phyloP scores from a whole-genome alignment of 164 flowering plant genomes.

The Protea cynaroides region DNA sequence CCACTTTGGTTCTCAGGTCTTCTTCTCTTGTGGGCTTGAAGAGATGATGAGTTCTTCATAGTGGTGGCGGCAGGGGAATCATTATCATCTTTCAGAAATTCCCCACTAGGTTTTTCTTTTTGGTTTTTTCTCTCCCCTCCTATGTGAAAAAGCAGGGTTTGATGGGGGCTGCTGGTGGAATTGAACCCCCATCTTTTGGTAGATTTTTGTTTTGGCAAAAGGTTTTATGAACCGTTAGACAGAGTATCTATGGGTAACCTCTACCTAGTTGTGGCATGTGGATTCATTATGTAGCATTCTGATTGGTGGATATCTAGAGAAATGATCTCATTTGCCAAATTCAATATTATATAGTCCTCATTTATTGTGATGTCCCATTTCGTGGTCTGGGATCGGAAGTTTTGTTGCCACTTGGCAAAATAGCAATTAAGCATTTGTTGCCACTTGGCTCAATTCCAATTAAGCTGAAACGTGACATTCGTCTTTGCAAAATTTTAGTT shows the following conservation, averaged over 20 bases:
- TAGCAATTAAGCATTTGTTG: too few species aligned
- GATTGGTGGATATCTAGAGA: constrained; percentile 4
- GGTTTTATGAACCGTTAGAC: too few species aligned
- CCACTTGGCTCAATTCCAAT: too few species aligned
- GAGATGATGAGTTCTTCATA: neutral
- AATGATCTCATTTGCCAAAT: neutral
- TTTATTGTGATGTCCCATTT: too few species aligned
- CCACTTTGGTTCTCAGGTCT: constrained; percentile 17
- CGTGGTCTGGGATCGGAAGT: too few species aligned
- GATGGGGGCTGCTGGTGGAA: neutral
- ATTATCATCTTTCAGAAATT: constrained; percentile 16
- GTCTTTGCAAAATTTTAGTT: too few species aligned
- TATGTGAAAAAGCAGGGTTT: constrained; percentile 3
- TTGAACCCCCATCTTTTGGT: neutral
- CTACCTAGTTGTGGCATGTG: neutral
- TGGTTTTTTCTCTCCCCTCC: constrained; percentile 5
- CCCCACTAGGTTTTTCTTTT: constrained; percentile 5
- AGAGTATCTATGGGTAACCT: neutral
- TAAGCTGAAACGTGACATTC: too few species aligned
- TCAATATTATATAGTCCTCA: too few species aligned
- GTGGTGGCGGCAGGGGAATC: too few species aligned
- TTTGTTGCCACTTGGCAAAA: too few species aligned
- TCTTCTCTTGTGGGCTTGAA: constrained; percentile 17
- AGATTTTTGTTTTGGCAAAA: too few species aligned
- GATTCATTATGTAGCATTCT: neutral